Evolutionary conservation across 148 eudicot genomes (phyloP), one percentile per base, ranked within the genome.

Genomic region (Simmondsia chinensis): DNA sequence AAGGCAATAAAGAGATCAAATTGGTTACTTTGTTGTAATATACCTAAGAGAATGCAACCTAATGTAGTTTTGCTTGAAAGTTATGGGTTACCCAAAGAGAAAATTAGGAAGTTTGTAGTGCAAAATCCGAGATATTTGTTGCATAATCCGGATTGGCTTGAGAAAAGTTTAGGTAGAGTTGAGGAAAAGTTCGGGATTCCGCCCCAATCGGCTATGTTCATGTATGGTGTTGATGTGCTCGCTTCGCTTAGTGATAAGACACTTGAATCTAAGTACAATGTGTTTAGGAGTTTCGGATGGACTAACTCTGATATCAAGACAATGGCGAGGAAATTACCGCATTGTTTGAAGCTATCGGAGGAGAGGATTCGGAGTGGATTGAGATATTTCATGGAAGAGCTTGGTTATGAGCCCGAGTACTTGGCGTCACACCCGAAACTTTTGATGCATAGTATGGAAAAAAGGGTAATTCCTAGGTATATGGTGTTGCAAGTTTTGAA

Each of bases 221-320:
- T 26, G 5, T 23, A 12, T 26, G 70, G 61, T 1, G 32, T 64
- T 16, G 34, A 30, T 7, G 34, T 54, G n/a, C 10, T 69, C 10
- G 33, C 54, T 33, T 52, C 66, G 2, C n/a, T 48, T 10, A 43
- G 48, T 34, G 37, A 64, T 22, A 22, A 33, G 12, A 49, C 21
- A 14, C 3, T 59, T 2, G 23, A 44, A 24, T 16, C 2, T 6
- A 69, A 69, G 38, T 48, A 13, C 33, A 29, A 37, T 13, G 8
- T 59, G 2, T 64, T 57, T 13, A 69, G 20, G 57, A 63, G 69
- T 52, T 69, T 52, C 52, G 74, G 74, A 17, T 63, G 57, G 69
- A 63, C 53, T 15, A 61, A 58, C 25, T 43, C 17, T 11, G 65
- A 63, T 14, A 45, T 69, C 16, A 31, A 9, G n/a, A 54, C 46